A percentile compares a stretch with the other conserved stretches of the same genome.
These are phyloP conservation scores for Linum usitatissimum DNA, from an alignment of 345 rosid genomes.

Conservation along the genomic window DNA sequence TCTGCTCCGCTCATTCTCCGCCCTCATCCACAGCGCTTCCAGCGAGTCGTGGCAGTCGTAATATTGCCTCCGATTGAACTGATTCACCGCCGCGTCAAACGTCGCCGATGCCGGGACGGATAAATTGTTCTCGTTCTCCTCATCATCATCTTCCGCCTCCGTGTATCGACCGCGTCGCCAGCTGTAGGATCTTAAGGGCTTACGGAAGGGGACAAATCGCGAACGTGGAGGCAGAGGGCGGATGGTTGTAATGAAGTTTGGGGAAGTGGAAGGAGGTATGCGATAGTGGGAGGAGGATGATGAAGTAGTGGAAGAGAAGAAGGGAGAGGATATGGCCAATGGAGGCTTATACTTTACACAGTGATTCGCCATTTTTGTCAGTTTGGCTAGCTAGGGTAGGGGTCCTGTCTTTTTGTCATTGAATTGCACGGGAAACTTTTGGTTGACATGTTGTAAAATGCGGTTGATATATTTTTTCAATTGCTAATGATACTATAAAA, in stretches of 20 bases:
- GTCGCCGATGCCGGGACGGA: neutral
- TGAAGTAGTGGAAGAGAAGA: neutral
- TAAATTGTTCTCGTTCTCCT: neutral
- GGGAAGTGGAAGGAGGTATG: too few species aligned
- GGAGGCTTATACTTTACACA: too few species aligned
- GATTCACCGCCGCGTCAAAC: constrained; percentile 36
- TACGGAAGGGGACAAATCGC: neutral
- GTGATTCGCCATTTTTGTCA: too few species aligned
- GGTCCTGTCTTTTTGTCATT: too few species aligned
- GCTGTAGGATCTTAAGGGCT: neutral
- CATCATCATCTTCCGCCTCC: neutral
- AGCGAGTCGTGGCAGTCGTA: constrained; percentile 73
- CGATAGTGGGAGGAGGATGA: neutral
- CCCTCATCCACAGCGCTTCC: constrained; percentile 61
- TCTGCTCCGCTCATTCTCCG: constrained; percentile 56
- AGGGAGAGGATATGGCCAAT: too few species aligned
- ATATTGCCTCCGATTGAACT: constrained; percentile 63
- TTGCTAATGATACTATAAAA: too few species aligned
- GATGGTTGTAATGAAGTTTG: neutral
- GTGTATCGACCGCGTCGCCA: neutral
- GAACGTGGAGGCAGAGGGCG: neutral
- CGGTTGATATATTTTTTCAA: too few species aligned
- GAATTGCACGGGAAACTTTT: too few species aligned
- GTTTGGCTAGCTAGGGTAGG: too few species aligned
- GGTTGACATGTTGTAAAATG: too few species aligned